Conservation (phyloP, 2,329 filamentous ascomycete species). For the Coleophoma crateriformis region DNA sequence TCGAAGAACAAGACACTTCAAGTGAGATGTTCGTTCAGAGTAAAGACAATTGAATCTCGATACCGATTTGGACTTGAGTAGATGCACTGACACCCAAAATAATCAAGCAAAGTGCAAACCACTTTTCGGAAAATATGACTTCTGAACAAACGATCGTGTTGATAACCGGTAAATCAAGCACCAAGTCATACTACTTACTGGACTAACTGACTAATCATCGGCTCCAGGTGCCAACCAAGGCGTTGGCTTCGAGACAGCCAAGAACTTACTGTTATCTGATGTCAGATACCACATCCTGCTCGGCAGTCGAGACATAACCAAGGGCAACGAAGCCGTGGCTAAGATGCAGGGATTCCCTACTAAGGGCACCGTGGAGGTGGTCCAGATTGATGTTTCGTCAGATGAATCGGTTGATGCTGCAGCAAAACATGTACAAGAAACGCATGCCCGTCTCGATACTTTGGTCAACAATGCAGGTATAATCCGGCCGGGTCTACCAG, state of each 20-base stretch:
- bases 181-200: neutral
- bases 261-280: slow-evolving; percentile 5
- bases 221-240: slow-evolving; percentile 36
- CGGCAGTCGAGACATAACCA: slow-evolving; percentile 5
- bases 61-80: too few relatives aligned
- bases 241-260: slow-evolving; percentile 32
- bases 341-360: slow-evolving; percentile 1
- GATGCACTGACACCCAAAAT: too few relatives aligned
- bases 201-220: neutral
- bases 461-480: slow-evolving; percentile 21
- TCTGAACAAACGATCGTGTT: neutral
- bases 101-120: too few relatives aligned
- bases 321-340: slow-evolving; percentile 5
- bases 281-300: slow-evolving; percentile 8
- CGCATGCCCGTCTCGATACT: slow-evolving; percentile 19
- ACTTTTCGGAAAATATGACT: neutral
- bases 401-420: slow-evolving; percentile 10
- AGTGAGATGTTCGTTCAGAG: too few relatives aligned
- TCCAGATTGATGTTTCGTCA: slow-evolving; percentile 12
- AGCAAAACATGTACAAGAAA: slow-evolving; percentile 1
- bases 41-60: too few relatives aligned
- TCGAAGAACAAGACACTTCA: too few relatives aligned
- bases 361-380: slow-evolving; percentile 8
- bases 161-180: neutral
- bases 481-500: neutral